Conservation (phyloP, 371 early-diverging fungal genomes). For the Mucor lusitanicus region DNA sequence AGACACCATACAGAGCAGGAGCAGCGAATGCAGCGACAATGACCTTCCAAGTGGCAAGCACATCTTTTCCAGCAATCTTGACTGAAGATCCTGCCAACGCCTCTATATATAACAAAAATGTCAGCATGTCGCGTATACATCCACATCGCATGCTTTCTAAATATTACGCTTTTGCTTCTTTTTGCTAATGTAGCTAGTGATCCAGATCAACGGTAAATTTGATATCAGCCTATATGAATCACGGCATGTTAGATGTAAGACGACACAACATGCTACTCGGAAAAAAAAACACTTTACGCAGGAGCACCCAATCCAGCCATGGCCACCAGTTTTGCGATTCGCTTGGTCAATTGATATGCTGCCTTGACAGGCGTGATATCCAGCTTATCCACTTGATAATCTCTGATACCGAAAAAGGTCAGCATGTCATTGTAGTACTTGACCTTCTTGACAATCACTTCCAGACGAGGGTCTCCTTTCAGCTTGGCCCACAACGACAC, state of each 20-base stretch:
- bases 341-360: constrained; percentile 58
- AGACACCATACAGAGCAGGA: constrained; percentile 77
- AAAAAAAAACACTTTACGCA: constrained; percentile 76
- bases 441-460: constrained; percentile 65
- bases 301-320: constrained; percentile 82
- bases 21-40: constrained; percentile 76
- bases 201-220: constrained; percentile 77
- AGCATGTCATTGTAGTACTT: constrained; percentile 85
- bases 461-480: constrained; percentile 73
- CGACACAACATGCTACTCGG: neutral
- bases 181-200: constrained; percentile 70
- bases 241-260: neutral
- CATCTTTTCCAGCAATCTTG: constrained; percentile 92
- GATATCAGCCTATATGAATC: constrained; percentile 57
- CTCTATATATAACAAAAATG: constrained; percentile 41
- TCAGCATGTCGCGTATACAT: neutral
- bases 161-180: constrained; percentile 74
- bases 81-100: constrained; percentile 91
- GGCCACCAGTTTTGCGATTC: constrained; percentile 66
- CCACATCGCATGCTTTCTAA: neutral
- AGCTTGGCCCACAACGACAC: constrained; percentile 76
- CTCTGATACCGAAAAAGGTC: constrained; percentile 87
- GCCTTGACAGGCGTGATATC: constrained; percentile 72
- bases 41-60: constrained; percentile 96
- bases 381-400: constrained; percentile 92